phyloP scores from a whole-genome alignment of 306 rosid genomes.

The Cicer pinnatifidum region DNA sequence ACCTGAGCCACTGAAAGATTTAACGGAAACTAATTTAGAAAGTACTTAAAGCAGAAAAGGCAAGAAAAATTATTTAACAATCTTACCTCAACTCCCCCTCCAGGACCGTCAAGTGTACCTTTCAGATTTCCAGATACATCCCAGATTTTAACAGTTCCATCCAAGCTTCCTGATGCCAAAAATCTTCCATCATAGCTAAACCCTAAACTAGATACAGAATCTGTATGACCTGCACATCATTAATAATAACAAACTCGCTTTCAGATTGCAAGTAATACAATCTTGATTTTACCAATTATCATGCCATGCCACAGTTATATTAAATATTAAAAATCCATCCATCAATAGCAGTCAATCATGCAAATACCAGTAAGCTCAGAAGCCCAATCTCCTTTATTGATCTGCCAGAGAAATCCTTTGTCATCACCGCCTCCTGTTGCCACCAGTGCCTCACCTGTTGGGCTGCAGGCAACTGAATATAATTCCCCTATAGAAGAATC shows the following conservation, averaged over 20 bases:
- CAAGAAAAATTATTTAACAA: constrained; percentile 9
- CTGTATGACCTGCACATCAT: constrained; percentile 69
- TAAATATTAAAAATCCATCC: constrained; percentile 13
- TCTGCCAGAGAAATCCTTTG: constrained; percentile 86
- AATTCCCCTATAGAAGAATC: constrained; percentile 64
- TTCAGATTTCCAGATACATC: constrained; percentile 64
- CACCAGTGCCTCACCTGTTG: constrained; percentile 69
- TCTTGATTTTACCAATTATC: constrained; percentile 23
- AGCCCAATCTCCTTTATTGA: constrained; percentile 84
- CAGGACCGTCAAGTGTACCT: constrained; percentile 75
- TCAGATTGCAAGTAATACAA: constrained; percentile 10
- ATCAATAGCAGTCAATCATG: constrained; percentile 2
- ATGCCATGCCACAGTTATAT: neutral
- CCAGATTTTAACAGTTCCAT: constrained; percentile 79
- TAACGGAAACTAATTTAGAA: constrained; percentile 40
- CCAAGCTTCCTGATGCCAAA: constrained; percentile 84
- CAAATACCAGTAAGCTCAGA: constrained; percentile 72
- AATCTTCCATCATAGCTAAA: constrained; percentile 80
- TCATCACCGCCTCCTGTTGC: constrained; percentile 93
- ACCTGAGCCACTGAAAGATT: constrained; percentile 79
- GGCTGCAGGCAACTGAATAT: constrained; percentile 82
- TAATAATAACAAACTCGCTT: constrained; percentile 4
- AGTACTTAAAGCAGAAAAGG: constrained; percentile 1
- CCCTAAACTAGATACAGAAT: constrained; percentile 75
- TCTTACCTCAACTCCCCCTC: constrained; percentile 70